A percentile compares a stretch with the other conserved stretches of the same genome.
Evolutionary conservation across 306 rosid genomes (phyloP).

Genomic region (Vachellia collinsii): DNA sequence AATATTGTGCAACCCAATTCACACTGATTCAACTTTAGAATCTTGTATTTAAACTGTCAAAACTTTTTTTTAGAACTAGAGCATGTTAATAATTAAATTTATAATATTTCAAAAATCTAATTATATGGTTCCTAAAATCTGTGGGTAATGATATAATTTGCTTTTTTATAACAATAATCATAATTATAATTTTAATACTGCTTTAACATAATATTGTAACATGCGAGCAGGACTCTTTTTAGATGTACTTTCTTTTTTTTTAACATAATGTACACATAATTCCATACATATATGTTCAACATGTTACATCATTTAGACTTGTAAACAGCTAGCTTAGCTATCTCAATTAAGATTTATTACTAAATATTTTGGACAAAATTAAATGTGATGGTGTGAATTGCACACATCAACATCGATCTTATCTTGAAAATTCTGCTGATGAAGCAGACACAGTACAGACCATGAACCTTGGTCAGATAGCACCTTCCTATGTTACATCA

Average conservation of each 20-base stretch:
- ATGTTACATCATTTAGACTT: not conserved
- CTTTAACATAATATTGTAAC: not conserved
- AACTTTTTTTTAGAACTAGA: no score
- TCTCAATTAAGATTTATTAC: not conserved
- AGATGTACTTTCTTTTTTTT: not conserved
- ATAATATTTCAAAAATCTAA: no score
- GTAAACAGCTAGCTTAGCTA: not conserved
- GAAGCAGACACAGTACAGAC: not conserved
- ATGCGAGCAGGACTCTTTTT: no score
- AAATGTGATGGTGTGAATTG: not conserved
- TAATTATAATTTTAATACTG: no score
- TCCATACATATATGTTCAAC: not conserved
- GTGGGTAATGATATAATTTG: no score
- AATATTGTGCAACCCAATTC: no score
- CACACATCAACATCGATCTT: not conserved
- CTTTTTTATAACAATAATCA: no score
- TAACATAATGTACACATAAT: not conserved
- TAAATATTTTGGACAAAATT: not conserved
- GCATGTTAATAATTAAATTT: no score
- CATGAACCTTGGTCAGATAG: conserved; percentile 5
- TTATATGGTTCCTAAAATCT: no score
- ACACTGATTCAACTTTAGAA: no score
- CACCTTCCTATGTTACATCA: conserved; percentile 1
- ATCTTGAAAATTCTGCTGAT: not conserved
- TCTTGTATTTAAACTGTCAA: no score